Base-by-base conservation (phyloP, 225 moss, liverwort and hornwort genomes). In the Pseudoscleropodium purum region DNA sequence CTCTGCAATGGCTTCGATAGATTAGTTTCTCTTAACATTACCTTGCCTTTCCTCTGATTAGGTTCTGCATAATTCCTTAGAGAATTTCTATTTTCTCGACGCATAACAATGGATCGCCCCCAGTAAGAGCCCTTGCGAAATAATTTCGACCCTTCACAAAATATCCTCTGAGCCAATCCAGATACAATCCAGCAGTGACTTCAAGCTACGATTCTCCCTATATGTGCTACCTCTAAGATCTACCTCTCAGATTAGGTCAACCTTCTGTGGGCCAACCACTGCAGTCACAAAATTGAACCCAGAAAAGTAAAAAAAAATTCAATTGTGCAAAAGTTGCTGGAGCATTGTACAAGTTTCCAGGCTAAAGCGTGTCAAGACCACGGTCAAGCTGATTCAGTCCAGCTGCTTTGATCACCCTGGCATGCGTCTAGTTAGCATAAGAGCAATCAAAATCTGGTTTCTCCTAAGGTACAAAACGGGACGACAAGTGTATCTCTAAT, bases 291-390 rank as follows among this genome's bases (percentile, higher is more conserved):
- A 61, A 34, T 36, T 56, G 36, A 74, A 87, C 60, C 83, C 61
- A 7, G 18, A 80, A 8, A 81, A 26, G 39, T 47, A 2, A 34
- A 82, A 81, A 39, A 75, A 64, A 43, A 26, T 47, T 83, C 36
- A 90, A 51, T 56, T 78, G 79, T 78, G 73, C 90, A 83, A 81
- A 86, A 82, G 79, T 57, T 86, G 81, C 76, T 87, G 59, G 83
- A 77, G 74, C 87, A 89, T 90, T 91, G 87, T 92, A 92, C 89
- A 92, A 91, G 80, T 67, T 87, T 81, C 77, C 84, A 80, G 74
- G 74, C 80, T 63, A 51, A 77, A 90, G 85, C 66, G 31, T 62
- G 77, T 89, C 56, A 83, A 87, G 36, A 79, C 49, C 18, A 89
- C 37, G 73, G 77, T 39, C 82, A 85, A 88, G 82, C 30, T 82